Conservation (phyloP, 1,284 basidiomycete genomes). For the Cerioporus squamosus region DNA sequence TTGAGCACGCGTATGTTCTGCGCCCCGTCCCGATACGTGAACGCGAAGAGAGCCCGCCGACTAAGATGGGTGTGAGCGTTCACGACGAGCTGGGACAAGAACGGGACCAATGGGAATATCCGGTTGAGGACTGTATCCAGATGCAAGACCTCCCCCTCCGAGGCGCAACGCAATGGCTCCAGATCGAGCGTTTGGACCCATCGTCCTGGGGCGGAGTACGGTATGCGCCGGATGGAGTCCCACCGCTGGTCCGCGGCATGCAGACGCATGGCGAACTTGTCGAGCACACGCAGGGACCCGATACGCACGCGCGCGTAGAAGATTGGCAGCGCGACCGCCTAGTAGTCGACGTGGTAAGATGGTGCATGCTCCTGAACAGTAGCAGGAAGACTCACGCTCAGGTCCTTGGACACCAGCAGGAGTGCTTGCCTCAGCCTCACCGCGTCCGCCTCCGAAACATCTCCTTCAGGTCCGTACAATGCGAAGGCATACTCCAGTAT, state of each 20-base stretch:
- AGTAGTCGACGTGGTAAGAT: constrained; percentile 36
- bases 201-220: constrained; percentile 81
- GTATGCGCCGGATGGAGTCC: constrained; percentile 85
- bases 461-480: constrained; percentile 24
- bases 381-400: constrained; percentile 58
- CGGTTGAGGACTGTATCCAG: constrained; percentile 64
- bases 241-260: constrained; percentile 72
- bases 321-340: constrained; percentile 73
- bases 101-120: constrained; percentile 74
- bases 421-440: constrained; percentile 35
- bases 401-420: constrained; percentile 68
- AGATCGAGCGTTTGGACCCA: constrained; percentile 81
- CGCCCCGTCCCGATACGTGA: constrained; percentile 59
- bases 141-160: constrained; percentile 49
- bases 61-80: constrained; percentile 65
- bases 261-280: constrained; percentile 60
- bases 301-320: constrained; percentile 66
- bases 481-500: constrained; percentile 58
- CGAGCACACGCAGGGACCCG: constrained; percentile 49
- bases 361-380: too few relatives aligned
- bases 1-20: constrained; percentile 59
- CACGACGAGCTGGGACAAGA: constrained; percentile 62
- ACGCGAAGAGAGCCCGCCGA: constrained; percentile 55
- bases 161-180: constrained; percentile 51
- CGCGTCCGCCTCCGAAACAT: constrained; percentile 5